phyloP scores from a whole-genome alignment of 23 red algal genomes.

The Gracilaria gracilis region DNA sequence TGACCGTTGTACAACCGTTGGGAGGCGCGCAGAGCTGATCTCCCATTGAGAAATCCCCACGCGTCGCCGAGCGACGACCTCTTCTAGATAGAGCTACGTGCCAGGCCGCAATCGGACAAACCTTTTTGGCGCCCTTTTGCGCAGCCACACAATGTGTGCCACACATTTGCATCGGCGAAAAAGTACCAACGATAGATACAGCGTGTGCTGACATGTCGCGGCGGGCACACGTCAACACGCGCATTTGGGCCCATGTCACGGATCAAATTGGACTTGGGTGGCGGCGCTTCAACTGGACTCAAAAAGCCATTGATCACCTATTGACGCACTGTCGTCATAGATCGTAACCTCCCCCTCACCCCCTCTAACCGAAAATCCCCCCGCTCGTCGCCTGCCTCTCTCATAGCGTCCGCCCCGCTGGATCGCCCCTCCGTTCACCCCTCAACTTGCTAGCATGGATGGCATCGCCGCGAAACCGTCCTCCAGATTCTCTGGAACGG shows the following conservation, averaged over 20 bases:
- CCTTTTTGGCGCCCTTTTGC: neutral
- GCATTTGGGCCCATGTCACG: neutral
- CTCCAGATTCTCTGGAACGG: constrained; percentile 31
- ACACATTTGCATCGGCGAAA: constrained; percentile 20
- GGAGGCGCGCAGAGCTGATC: neutral
- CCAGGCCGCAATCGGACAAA: too few species aligned
- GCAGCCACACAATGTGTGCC: neutral
- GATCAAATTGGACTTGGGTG: too few species aligned
- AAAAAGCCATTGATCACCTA: constrained; percentile 10
- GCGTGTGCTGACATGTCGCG: neutral
- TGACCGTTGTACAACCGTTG: neutral
- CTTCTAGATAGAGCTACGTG: too few species aligned
- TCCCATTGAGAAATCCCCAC: constrained; percentile 9
- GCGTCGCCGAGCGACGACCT: neutral
- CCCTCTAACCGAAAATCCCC: neutral
- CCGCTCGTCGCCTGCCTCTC: too few species aligned
- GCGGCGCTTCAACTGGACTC: too few species aligned
- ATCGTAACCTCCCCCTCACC: constrained; percentile 14
- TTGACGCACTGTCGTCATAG: neutral
- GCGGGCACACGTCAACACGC: neutral
- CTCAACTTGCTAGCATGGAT: constrained; percentile 9
- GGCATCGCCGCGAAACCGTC: constrained; percentile 26
- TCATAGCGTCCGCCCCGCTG: too few species aligned
- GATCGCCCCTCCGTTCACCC: neutral
- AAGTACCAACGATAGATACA: too few species aligned